Evolutionary conservation across 2,329 filamentous ascomycete genomes (phyloP), one percentile per base, ranked within the genome.

Genomic region (Hypoxylon sp.): DNA sequence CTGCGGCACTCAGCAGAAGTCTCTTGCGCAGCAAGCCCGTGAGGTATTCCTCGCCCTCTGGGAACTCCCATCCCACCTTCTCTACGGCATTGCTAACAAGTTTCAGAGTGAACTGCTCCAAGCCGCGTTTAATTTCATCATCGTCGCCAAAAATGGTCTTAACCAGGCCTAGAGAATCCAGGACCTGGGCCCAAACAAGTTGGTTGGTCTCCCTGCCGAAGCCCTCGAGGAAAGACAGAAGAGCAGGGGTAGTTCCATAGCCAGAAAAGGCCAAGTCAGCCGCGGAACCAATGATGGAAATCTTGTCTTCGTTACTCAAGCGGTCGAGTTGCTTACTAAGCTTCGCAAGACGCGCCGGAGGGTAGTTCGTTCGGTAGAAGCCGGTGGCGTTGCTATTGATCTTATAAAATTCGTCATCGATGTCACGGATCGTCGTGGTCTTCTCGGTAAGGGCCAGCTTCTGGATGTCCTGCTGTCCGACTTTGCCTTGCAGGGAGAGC

Each of bases 351-450:
- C 95, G 90, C 70, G 89, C 85, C n/a, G 93, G 90, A 4, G 96
- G 94, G 78, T 98, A 97, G 81, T 97, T 97, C 54, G 95, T 96
- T 68, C 95, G 89, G 83, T 97, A 98, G 77, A 89, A 98, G 27
- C 94, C 95, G 57, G 91, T 94, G 65, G 95, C 92, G 61, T 95
- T 90, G 68, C 91, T 90, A 84, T 99, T 99, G 76, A 99, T 85
- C 83, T 97, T 97, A 84, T 98, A 99, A 80, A 97, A 98, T 42
- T 89, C 87, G 50, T 91, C 87, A 72, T 94, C 89, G 64, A 97
- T 84, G 67, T 91, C 90, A 54, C 87, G 85, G 64, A 98, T 88
- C 11, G 89, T 94, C 61, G 94, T 90, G 74, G 92, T 87, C 82
- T 93, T 98, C 63, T 87, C 84, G 0, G 90, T 92, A 49, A 99